A percentile compares a stretch with the other conserved stretches of the same genome.
Evolutionary conservation across 2,329 filamentous ascomycete genomes (phyloP).

Genomic region (Aureobasidium musti): DNA sequence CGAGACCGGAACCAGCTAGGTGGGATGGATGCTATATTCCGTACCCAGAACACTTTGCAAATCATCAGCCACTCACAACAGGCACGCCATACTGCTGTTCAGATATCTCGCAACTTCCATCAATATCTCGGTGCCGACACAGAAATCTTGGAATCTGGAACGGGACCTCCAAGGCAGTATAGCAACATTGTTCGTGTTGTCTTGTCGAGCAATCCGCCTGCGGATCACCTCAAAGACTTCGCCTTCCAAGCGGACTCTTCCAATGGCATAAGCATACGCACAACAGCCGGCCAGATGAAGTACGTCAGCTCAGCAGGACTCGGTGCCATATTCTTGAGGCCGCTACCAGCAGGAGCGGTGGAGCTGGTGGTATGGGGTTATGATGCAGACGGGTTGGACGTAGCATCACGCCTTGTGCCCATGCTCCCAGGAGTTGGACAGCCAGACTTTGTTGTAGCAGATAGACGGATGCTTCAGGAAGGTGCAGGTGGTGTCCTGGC

Average conservation of each 20-base stretch:
- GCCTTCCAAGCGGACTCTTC: constrained; percentile 38
- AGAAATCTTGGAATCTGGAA: constrained; percentile 41
- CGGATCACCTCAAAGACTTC: constrained; percentile 34
- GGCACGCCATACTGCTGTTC: constrained; percentile 49
- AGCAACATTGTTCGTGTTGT: constrained; percentile 53
- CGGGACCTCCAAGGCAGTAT: constrained; percentile 29
- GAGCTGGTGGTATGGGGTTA: constrained; percentile 60
- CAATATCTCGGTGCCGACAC: constrained; percentile 61
- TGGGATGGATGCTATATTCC: constrained; percentile 56
- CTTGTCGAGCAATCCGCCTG: constrained; percentile 37
- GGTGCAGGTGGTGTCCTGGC: constrained; percentile 56
- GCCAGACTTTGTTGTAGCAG: constrained; percentile 59
- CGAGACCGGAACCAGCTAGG: constrained; percentile 55
- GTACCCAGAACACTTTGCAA: constrained; percentile 49
- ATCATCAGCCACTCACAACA: constrained; percentile 43
- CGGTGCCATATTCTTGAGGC: constrained; percentile 56
- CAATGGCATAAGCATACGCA: constrained; percentile 11
- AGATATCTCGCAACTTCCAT: constrained; percentile 59
- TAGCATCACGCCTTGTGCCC: constrained; percentile 57
- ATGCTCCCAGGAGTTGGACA: constrained; percentile 59
- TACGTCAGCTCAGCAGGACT: constrained; percentile 39
- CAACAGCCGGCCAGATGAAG: background rate
- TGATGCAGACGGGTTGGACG: constrained; percentile 50
- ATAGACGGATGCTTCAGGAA: constrained; percentile 51
- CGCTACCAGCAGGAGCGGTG: constrained; percentile 50